phyloP scores from a whole-genome alignment of 1,284 basidiomycete species.

The Puccinia polysora region DNA sequence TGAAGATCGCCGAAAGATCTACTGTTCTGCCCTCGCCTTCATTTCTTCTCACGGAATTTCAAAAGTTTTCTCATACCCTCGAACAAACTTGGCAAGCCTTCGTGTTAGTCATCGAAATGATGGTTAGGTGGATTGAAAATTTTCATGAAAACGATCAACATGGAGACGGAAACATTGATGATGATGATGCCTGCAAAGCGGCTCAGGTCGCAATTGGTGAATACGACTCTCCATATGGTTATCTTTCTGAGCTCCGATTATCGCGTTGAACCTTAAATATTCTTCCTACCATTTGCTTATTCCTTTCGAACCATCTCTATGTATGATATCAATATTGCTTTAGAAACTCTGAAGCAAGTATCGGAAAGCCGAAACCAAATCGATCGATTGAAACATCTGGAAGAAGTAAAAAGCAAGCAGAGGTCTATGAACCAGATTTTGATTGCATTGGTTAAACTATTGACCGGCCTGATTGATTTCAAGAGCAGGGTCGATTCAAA shows the following conservation, averaged over 20 bases:
- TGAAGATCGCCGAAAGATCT: conserved; percentile 17
- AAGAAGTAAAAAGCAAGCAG: neutral
- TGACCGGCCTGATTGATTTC: conserved; percentile 11
- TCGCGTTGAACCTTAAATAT: neutral
- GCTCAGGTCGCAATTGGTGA: conserved; percentile 4
- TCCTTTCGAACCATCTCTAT: neutral
- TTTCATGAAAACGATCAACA: neutral
- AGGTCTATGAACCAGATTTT: neutral
- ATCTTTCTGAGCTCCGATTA: neutral
- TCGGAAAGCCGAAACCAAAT: neutral
- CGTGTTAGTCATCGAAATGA: conserved; percentile 14
- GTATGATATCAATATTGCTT: neutral
- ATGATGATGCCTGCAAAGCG: neutral
- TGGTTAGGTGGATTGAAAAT: neutral
- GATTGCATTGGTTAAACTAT: conserved; percentile 12
- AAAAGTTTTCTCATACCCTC: neutral
- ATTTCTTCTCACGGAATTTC: conserved; percentile 9
- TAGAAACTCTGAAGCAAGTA: conserved; percentile 1
- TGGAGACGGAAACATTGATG: neutral
- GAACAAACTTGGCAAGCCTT: conserved; percentile 22
- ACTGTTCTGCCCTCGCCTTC: neutral
- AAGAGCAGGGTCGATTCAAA: too few relatives aligned
- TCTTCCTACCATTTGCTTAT: neutral
- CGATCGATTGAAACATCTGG: neutral
- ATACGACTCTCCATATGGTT: neutral